Evolutionary conservation across 2,329 filamentous ascomycete species (phyloP).

Genomic region (Colletotrichum sp.): DNA sequence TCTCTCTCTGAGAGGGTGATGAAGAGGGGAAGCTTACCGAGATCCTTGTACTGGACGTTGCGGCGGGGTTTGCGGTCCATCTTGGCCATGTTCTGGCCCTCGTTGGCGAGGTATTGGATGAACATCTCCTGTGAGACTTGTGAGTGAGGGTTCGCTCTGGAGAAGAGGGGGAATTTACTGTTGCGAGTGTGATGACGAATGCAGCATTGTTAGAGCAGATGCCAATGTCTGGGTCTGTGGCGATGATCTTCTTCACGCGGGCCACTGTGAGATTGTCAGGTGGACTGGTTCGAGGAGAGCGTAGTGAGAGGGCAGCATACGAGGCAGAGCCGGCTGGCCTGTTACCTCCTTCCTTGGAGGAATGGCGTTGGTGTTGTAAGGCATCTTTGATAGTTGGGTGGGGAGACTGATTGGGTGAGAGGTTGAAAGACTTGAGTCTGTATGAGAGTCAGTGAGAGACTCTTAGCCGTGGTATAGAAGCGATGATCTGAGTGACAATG

Average conservation of each 20-base stretch:
- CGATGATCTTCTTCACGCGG: slow-evolving; percentile 94
- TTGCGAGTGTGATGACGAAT: slow-evolving; percentile 91
- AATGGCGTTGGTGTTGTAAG: slow-evolving; percentile 87
- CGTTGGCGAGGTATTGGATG: slow-evolving; percentile 86
- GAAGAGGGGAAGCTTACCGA: slow-evolving; percentile 62
- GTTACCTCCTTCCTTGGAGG: slow-evolving; percentile 81
- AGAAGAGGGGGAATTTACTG: slow-evolving; percentile 50
- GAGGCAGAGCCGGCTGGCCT: slow-evolving; percentile 82
- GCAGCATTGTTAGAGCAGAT: slow-evolving; percentile 93
- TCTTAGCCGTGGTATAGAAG: not conserved
- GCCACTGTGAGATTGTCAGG: slow-evolving; percentile 66
- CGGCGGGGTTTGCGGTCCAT: slow-evolving; percentile 89
- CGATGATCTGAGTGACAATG: not conserved
- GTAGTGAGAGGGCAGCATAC: slow-evolving; percentile 55
- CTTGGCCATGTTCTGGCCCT: slow-evolving; percentile 87
- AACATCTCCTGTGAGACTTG: slow-evolving; percentile 80
- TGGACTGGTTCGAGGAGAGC: not conserved
- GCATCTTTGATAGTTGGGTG: slow-evolving; percentile 61
- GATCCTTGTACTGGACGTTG: slow-evolving; percentile 95
- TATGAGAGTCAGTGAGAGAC: not conserved
- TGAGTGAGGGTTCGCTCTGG: not conserved
- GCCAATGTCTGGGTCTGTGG: slow-evolving; percentile 82
- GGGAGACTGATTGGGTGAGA: not conserved
- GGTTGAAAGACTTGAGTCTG: not conserved
- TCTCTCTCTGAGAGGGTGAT: not conserved